Conservation (phyloP, 2,329 filamentous ascomycete species). For the Phaeosphaeria sp. region DNA sequence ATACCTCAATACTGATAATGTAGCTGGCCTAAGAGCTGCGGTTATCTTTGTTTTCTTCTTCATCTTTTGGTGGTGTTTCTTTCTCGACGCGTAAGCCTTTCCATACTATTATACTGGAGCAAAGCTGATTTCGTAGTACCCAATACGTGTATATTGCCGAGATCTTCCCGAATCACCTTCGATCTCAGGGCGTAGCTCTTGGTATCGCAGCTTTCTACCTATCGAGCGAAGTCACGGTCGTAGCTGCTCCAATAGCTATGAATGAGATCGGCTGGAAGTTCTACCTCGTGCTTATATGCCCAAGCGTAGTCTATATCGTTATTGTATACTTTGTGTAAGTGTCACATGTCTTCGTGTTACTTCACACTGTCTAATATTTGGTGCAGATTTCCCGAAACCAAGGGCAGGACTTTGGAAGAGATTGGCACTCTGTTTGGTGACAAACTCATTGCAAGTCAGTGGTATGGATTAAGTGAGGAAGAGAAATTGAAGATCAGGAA, state of each 20-base stretch:
- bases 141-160: slow-evolving; percentile 29
- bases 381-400: not conserved
- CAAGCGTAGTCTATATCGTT: slow-evolving; percentile 16
- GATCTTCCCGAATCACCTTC: slow-evolving; percentile 32
- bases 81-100: slow-evolving; percentile 26
- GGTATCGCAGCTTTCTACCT: slow-evolving; percentile 31
- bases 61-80: slow-evolving; percentile 33
- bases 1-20: slow-evolving; percentile 23
- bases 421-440: slow-evolving; percentile 20
- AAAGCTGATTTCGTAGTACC: not conserved
- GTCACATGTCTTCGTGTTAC: not conserved
- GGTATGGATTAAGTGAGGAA: slow-evolving; percentile 17
- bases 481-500: slow-evolving; percentile 9
- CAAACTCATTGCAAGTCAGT: slow-evolving; percentile 12
- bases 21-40: slow-evolving; percentile 23
- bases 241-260: slow-evolving; percentile 45
- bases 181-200: slow-evolving; percentile 26
- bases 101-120: not conserved
- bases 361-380: not conserved
- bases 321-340: slow-evolving; percentile 20
- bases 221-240: slow-evolving; percentile 38
- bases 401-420: not conserved
- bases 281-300: slow-evolving; percentile 49
- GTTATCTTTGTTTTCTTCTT: slow-evolving; percentile 33
- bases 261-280: slow-evolving; percentile 48